Base-by-base conservation (phyloP, 805 yeast species). In the Starmerella ratchasimensis region DNA sequence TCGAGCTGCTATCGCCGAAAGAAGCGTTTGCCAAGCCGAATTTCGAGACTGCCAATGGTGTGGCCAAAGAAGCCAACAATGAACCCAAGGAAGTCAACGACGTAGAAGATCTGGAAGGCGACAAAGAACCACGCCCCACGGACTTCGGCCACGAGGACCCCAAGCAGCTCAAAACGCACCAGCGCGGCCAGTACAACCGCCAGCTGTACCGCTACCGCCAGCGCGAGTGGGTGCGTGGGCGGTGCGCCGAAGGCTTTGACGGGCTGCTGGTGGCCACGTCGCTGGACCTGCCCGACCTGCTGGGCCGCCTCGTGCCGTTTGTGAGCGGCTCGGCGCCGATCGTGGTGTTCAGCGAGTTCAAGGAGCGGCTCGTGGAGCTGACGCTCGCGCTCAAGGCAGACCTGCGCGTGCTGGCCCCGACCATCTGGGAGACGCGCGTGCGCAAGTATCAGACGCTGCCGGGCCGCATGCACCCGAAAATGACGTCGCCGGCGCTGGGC, bases 401-500 rank as follows among this genome's bases (percentile, higher is more conserved):
- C 51, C 66, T 72, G 42, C 67, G 83, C 32, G 71, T 81, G 8
- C 63, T 90, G 48, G 88, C 90, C 0, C 93, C 96, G 4, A 72
- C 82, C 13, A 72, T 88, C 17, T 67, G 71, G 44, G 95, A 86
- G 57, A 72, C 93, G 1, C 67, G 81, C 44, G 90, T 80, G 10
- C 71, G 96, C 46, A 76, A 76, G 34, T 86, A 79, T 56, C 99
- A 90, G 62, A 83, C 96, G 3, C 73, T 88, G 21, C 82, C 93
- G 15, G 98, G 97, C 6, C 75, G 93, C 54, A 64, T 88, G 52
- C 99, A 90, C 57, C 99, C 99, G 0, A 54, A 76, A 43, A 90
- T 90, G 99, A 81, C 96, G 0, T 75, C 78, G 68, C 69, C 82
- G 51, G 84, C 94, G 5, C 86, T 79, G 41, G 97, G 96, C 24